These are phyloP conservation scores for Allium fistulosum DNA, from an alignment of 106 monocot genomes.

Conservation along the genomic window DNA sequence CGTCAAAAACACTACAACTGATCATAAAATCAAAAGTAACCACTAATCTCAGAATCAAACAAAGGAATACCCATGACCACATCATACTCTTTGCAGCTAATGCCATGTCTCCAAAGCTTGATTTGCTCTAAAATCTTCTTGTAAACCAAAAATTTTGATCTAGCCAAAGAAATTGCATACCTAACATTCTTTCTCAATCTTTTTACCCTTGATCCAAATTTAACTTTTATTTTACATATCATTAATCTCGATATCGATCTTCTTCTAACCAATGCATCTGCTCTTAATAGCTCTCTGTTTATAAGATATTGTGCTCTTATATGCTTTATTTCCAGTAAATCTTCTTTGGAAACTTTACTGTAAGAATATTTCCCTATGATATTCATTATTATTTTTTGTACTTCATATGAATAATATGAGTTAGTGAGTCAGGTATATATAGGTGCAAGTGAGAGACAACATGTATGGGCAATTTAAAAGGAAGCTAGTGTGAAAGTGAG, in stretches of 20 bases:
- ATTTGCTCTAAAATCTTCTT: conserved; percentile 3
- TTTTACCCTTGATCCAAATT: conserved; percentile 1
- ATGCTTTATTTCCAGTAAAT: too few species aligned
- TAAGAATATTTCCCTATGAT: too few species aligned
- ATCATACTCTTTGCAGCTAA: background rate
- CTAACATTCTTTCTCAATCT: background rate
- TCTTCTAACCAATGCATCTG: background rate
- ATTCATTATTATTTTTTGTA: too few species aligned
- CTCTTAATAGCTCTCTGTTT: background rate
- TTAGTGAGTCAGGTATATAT: too few species aligned
- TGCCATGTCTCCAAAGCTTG: background rate
- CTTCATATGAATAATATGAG: too few species aligned
- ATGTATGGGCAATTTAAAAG: too few species aligned
- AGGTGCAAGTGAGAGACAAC: too few species aligned
- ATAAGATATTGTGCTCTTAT: too few species aligned
- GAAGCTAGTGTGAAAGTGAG: too few species aligned
- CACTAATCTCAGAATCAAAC: background rate
- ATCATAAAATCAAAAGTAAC: too few species aligned
- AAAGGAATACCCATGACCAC: background rate
- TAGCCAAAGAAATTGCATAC: background rate
- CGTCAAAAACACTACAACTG: too few species aligned
- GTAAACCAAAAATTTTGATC: background rate
- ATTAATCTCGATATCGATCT: background rate
- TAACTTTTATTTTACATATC: background rate
- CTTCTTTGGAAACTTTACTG: too few species aligned